Base-by-base conservation (phyloP, 176 grass and related monocot species). In the Musa itinerans region DNA sequence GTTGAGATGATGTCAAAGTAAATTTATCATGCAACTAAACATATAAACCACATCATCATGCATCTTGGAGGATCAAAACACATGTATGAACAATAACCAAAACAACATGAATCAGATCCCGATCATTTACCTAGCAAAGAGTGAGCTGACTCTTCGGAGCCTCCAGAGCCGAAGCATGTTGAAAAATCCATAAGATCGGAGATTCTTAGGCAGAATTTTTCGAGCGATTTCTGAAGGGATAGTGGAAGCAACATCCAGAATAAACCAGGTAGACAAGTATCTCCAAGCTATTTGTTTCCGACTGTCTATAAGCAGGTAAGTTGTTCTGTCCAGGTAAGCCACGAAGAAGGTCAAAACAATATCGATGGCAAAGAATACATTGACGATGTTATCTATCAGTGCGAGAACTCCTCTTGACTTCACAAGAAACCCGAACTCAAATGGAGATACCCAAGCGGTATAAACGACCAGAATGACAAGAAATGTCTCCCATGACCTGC, bases 121-220 rank as follows among this genome's bases (percentile, higher is more conserved):
- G 34, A 43, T 43, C 34, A 43, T 43, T 64, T 92, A 96, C 92
- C 86, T 80, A 81, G 89, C 86, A 85, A 96, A 96, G 16, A 96
- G 86, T 72, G 86, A 85, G 54, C 92, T 96, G 79, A 96, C 92
- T 78, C 92, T 96, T 6, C 92, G 86, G 43, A 96, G 86, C 77
- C 92, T 86, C 89, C 92, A 96, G 61, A 96, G 74, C 74, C 92
- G 89, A 72, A 96, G 87, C 86, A 96, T 89, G 76, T 88, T 91
- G 79, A 96, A 92, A 72, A 96, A 96, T 73, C 92, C 89, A 81
- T 89, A 96, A 8, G 82, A 87, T 52, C 82, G 81, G 15, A 96
- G 82, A 9, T 61, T 85, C 17, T 68, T 11, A 71, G 92, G 89
- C 51, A 96, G 74, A 49, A 92, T 86, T 79, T 15, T 82, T 53